Evolutionary conservation across 306 rosid genomes (phyloP).

Genomic region (Citrullus amarus): DNA sequence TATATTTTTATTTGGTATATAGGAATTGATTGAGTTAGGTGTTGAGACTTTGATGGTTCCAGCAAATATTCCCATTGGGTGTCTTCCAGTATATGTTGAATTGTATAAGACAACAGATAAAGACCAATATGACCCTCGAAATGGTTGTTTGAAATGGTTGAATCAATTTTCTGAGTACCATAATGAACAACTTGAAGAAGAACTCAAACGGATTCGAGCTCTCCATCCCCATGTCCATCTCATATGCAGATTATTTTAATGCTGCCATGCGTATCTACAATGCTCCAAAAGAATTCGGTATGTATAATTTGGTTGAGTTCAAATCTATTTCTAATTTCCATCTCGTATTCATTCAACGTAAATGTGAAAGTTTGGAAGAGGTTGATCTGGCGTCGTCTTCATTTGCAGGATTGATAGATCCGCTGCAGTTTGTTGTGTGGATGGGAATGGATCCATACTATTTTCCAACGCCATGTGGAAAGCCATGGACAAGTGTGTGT

Average conservation of each 20-base stretch:
- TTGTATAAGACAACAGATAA: background rate
- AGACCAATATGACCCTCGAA: constrained; percentile 16
- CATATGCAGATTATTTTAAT: constrained; percentile 37
- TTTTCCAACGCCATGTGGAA: constrained; percentile 11
- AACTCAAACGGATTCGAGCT: constrained; percentile 9
- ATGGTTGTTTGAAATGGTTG: constrained; percentile 35
- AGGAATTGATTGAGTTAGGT: constrained; percentile 37
- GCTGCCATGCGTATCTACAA: constrained; percentile 18
- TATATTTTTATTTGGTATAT: background rate
- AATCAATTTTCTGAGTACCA: constrained; percentile 28
- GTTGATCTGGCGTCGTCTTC: too few species aligned
- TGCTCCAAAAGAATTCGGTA: constrained; percentile 30
- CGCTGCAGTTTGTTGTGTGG: constrained; percentile 21
- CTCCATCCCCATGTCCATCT: constrained; percentile 22
- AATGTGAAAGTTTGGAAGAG: too few species aligned
- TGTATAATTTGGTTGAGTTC: too few species aligned
- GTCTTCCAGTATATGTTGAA: constrained; percentile 20
- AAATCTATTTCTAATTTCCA: too few species aligned
- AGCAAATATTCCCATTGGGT: constrained; percentile 33
- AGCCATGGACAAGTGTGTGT: constrained; percentile 10
- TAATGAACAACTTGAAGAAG: constrained; percentile 22
- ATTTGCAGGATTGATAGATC: constrained; percentile 17
- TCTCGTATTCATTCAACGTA: too few species aligned
- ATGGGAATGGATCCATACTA: constrained; percentile 22
- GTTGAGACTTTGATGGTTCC: constrained; percentile 40